These are phyloP conservation scores for Inonotus obliquus DNA, from an alignment of 1,284 basidiomycete genomes.

Conservation along the genomic window DNA sequence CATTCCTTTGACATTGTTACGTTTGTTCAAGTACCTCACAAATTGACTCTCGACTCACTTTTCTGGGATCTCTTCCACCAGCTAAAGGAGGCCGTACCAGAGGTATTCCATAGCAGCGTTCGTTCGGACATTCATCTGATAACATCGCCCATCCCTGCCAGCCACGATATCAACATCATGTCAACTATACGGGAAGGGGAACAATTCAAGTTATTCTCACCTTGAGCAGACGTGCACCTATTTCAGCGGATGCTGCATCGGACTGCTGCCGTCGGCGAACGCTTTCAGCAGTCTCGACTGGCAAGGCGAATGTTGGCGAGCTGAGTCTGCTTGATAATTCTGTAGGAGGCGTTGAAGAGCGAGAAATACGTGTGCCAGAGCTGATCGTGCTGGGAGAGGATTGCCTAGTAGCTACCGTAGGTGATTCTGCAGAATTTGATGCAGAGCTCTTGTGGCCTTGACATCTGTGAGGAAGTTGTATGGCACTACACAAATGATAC, in stretches of 20 bases:
- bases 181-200: background rate
- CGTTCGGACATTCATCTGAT: slow-evolving; percentile 71
- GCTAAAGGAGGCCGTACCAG: slow-evolving; percentile 68
- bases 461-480: background rate
- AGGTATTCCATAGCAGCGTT: slow-evolving; percentile 64
- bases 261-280: slow-evolving; percentile 71
- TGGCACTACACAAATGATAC: slow-evolving; percentile 3
- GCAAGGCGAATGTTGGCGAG: slow-evolving; percentile 56
- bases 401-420: slow-evolving; percentile 10
- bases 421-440: background rate
- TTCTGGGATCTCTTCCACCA: slow-evolving; percentile 57
- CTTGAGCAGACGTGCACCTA: slow-evolving; percentile 68
- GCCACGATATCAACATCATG: background rate
- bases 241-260: slow-evolving; percentile 70
- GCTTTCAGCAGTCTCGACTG: slow-evolving; percentile 58
- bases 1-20: slow-evolving; percentile 53
- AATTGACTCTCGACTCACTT: slow-evolving; percentile 37
- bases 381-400: slow-evolving; percentile 40
- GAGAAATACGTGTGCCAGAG: slow-evolving; percentile 47
- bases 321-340: slow-evolving; percentile 57
- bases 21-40: background rate
- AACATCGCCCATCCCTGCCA: slow-evolving; percentile 78
- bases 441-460: background rate
- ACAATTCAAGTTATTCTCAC: background rate
- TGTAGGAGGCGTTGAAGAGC: slow-evolving; percentile 68